Evolutionary conservation across 768 basidiomycete genomes (phyloP), one percentile per base, ranked within the genome.

Genomic region (Phanerodontia chrysosporium): DNA sequence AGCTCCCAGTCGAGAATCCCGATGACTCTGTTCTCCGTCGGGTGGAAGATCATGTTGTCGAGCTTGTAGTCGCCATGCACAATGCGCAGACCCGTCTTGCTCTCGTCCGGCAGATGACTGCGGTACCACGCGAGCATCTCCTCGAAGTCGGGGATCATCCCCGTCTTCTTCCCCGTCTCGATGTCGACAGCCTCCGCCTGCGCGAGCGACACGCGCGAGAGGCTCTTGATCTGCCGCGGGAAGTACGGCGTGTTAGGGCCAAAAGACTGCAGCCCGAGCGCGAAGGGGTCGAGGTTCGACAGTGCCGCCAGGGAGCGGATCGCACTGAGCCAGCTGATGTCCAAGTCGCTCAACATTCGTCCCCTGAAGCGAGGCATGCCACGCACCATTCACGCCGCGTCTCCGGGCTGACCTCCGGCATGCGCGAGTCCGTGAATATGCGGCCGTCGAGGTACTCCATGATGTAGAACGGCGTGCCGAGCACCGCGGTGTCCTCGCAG

Each of bases 1-100:
- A 99, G 76, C 69, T 99, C 96, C 96, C 96, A 99, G 68, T 99
- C 96, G 51, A 99, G 73, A 39, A 99, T 93, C 5, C 93, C 97
- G 62, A 98, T 94, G 3, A 98, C 95, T 44, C 83, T 79, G 61
- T 95, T 92, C 72, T 98, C 88, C 0, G 87, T 92, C 0, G 90
- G 88, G 65, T 98, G 95, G 74, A 97, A 98, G 62, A 98, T 82
- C 63, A 99, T 71, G 71, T 99, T 99, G 73, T 99, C 96, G n/a
- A 96, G 78, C 72, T 99, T 99, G 71, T 92, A 98, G 72, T 99
- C 96, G 27, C 96, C 96, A 69, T 98, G 96, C 5, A 98, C 94
- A 62, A 99, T 86, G n/a, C 91, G 85, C 55, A 82, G 76, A 0
- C 90, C 92, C 0, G 80, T 82, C 69, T 84, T 84, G 62, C 69